Conservation (phyloP, 768 basidiomycete species). For the Chalciporus piperatus region DNA sequence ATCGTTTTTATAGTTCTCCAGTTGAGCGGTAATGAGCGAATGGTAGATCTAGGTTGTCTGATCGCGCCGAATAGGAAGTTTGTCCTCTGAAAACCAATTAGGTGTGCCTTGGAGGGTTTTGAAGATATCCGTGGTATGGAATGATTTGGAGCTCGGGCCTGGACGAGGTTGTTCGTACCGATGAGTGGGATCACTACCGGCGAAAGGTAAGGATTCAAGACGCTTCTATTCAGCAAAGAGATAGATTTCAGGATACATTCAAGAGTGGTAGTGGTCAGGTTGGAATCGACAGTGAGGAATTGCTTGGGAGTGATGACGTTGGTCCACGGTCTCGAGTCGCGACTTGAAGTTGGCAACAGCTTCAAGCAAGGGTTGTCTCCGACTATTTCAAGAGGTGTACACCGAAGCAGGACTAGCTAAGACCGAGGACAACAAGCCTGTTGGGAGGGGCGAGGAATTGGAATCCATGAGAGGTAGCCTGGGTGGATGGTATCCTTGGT, state of each 20-base stretch:
- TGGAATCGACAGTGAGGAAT: neutral
- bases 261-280: neutral
- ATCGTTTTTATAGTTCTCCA: constrained; percentile 13
- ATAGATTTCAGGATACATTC: neutral
- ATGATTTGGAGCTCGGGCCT: neutral
- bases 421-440: too few relatives aligned
- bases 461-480: too few relatives aligned
- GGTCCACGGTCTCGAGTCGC: too few relatives aligned
- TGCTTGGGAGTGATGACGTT: neutral
- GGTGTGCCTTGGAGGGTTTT: neutral
- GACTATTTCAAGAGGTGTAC: too few relatives aligned
- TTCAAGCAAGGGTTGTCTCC: too few relatives aligned
- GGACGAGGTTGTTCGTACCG: neutral
- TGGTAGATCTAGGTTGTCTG: neutral
- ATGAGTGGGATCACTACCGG: neutral
- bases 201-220: neutral
- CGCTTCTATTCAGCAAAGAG: neutral
- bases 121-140: neutral
- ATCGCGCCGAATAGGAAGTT: neutral
- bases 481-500: too few relatives aligned
- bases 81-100: neutral
- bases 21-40: neutral
- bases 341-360: too few relatives aligned
- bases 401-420: too few relatives aligned
- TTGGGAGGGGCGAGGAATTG: too few relatives aligned